Evolutionary conservation across 345 rosid species (phyloP).

Genomic region (Syzygium grande): DNA sequence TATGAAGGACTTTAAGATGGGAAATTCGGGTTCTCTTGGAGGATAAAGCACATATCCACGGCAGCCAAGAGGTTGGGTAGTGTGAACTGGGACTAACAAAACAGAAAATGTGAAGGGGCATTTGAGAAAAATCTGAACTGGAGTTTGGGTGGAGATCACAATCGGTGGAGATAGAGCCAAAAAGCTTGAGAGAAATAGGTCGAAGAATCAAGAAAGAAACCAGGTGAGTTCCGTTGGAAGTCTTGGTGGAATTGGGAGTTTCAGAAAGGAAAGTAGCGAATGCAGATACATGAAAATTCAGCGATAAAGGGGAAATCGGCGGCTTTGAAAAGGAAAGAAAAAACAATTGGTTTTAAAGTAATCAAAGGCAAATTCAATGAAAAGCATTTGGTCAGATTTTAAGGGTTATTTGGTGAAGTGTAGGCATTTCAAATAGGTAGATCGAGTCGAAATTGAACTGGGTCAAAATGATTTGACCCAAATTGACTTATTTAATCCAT

Average conservation of each 20-base stretch:
- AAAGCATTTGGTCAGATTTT: not conserved
- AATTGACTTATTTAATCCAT: not conserved
- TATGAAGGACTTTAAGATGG: not conserved
- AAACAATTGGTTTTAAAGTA: not conserved
- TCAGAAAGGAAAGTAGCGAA: not conserved
- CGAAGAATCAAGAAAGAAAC: not conserved
- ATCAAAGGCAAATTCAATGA: not conserved
- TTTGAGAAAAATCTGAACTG: not conserved
- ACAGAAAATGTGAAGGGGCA: not conserved
- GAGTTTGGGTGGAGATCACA: not conserved
- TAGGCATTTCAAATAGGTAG: not conserved
- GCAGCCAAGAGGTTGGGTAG: not conserved
- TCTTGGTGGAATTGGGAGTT: not conserved
- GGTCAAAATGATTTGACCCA: not conserved
- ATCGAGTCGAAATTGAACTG: accelerated
- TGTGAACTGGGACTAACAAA: not conserved
- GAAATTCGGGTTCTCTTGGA: not conserved
- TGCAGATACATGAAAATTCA: not conserved
- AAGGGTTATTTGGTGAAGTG: not conserved
- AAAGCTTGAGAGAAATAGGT: not conserved
- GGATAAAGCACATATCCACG: not conserved
- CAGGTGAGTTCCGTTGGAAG: not conserved
- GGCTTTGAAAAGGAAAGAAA: not conserved
- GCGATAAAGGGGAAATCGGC: not conserved
- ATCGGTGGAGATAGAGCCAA: not conserved